phyloP scores from a whole-genome alignment of 2,329 filamentous ascomycete genomes.

The Myriangium duriaei region DNA sequence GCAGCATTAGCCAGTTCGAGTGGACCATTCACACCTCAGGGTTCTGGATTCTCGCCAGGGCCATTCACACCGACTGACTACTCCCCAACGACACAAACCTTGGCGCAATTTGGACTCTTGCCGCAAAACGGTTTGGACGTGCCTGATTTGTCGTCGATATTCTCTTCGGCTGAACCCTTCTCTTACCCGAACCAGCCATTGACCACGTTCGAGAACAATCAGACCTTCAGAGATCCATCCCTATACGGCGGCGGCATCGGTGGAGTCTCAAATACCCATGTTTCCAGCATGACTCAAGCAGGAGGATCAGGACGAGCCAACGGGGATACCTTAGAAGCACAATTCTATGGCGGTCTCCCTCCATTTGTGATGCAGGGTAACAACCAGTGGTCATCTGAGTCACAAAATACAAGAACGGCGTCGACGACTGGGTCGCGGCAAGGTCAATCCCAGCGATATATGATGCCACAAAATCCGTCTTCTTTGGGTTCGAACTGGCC shows the following conservation, averaged over 20 bases:
- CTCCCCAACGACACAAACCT: slow-evolving; percentile 8
- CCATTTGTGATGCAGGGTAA: slow-evolving; percentile 53
- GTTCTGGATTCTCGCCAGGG: slow-evolving; percentile 3
- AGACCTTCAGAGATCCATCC: slow-evolving; percentile 22
- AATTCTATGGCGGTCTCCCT: slow-evolving; percentile 59
- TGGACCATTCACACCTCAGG: slow-evolving; percentile 1
- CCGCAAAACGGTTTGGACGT: slow-evolving; percentile 29
- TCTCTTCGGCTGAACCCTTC: slow-evolving; percentile 64
- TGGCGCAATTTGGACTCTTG: slow-evolving; percentile 7
- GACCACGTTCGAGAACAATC: slow-evolving; percentile 41
- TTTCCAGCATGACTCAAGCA: slow-evolving; percentile 2
- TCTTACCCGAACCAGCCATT: slow-evolving; percentile 68
- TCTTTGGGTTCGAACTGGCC: slow-evolving; percentile 8
- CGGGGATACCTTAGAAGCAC: slow-evolving; percentile 56
- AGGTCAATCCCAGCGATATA: slow-evolving; percentile 14
- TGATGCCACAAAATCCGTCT: slow-evolving; percentile 6
- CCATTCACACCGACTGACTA: slow-evolving; percentile 12
- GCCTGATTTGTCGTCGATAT: slow-evolving; percentile 62
- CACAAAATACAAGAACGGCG: slow-evolving; percentile 8
- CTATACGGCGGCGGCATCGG: slow-evolving; percentile 9
- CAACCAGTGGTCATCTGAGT: slow-evolving; percentile 19
- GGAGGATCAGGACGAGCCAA: slow-evolving; percentile 11
- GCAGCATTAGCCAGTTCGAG: slow-evolving; percentile 3
- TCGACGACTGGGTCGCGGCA: slow-evolving; percentile 10
- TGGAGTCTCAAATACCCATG: slow-evolving; percentile 4